Base-by-base conservation (phyloP, 2,329 filamentous ascomycete species). In the Elsinoe ampelina region DNA sequence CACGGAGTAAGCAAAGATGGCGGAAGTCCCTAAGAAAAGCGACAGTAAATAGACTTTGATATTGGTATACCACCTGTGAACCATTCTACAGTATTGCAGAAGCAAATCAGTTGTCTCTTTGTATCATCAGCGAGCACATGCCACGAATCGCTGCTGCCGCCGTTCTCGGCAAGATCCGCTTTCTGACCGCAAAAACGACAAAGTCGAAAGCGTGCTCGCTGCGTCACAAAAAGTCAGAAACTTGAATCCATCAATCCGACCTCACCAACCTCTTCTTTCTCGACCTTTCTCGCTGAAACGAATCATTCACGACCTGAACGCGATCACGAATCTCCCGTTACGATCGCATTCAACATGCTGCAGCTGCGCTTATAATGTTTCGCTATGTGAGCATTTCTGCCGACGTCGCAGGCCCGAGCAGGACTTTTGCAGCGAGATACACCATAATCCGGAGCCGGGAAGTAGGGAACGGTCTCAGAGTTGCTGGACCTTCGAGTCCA, bases 261-360 rank as follows among this genome's bases (percentile, higher is more conserved):
- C 17, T 22, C 13, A 22, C 47, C 30, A 51, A 30, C 30, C 47
- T 35, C 17, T 55, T 36, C 32, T n/a, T 11, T 38, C 36, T 19
- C 20, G 20, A n/a, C n/a, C 8, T 13, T 10, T n/a, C 5, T 30
- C n/a, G 8, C 19, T 11, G n/a, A 32, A 43, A 11, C 38, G 32
- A 35, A 17, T 20, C 36, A 11, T 19, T 30, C 34, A 32, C 34
- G 26, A 34, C 17, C 19, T 35, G 12, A 34, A 22, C 22, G 39
- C 39, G 17, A 35, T 41, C 42, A 45, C 32, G 35, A 39, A 12
- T 3, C 13, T 13, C 11, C 7, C 38, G 32, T 11, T 7, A 39
- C 15, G 13, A 43, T 42, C 54, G 17, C 54, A 47, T 48, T 56
- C 54, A 56, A 56, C 42, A 56, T 56, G 54, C 54, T 56, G 30